These are phyloP conservation scores for Plasmodium cynomolgi DNA, from an alignment of 169 alveolate genomes.

Conservation along the genomic window DNA sequence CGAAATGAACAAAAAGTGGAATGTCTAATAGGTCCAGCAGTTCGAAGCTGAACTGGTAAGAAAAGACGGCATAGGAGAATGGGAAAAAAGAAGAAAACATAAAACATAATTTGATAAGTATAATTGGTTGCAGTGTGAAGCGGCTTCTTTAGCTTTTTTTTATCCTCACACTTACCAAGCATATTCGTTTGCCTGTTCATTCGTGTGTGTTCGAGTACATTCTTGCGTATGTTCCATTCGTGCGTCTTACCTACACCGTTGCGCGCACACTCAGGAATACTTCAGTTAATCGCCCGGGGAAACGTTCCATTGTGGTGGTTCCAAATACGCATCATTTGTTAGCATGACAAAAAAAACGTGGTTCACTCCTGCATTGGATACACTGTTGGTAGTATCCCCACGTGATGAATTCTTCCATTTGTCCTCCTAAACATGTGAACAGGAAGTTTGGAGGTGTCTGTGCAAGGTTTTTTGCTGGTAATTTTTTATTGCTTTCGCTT, in stretches of 20 bases:
- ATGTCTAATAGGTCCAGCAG: neutral
- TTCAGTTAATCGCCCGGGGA: neutral
- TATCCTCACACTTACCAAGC: neutral
- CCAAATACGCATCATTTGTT: neutral
- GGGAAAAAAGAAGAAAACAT: neutral
- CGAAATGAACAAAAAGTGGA: conserved; percentile 31
- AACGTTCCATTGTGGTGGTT: neutral
- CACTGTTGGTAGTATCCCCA: neutral
- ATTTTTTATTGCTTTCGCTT: neutral
- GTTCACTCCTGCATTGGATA: neutral
- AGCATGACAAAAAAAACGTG: neutral
- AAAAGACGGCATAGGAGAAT: neutral
- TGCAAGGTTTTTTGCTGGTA: neutral
- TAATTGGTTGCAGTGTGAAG: neutral
- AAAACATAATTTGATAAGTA: neutral
- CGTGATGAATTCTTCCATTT: neutral
- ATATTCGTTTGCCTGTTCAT: neutral
- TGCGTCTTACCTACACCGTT: neutral
- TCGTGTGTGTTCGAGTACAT: neutral
- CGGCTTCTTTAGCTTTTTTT: neutral
- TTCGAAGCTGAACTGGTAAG: neutral
- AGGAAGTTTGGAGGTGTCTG: neutral
- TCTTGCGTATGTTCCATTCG: neutral
- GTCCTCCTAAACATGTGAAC: neutral
- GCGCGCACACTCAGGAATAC: neutral